Conservation (phyloP, 177 flowering plant species). For the Vitis hybrid region DNA sequence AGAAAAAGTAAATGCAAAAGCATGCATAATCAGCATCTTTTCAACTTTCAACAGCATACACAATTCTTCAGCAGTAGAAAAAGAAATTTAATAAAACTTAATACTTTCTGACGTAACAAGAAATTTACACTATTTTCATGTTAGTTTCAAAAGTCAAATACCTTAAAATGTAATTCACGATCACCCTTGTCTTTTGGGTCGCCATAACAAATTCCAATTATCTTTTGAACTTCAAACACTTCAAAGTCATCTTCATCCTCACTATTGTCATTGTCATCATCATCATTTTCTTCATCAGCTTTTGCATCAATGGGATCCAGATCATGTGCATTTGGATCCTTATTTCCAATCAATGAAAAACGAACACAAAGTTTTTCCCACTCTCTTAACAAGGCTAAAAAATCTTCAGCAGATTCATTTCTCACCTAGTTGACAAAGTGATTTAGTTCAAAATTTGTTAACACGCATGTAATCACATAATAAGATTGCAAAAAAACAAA, state of each 20-base stretch:
- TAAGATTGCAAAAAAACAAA: not conserved
- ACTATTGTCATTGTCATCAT: constrained; percentile 10
- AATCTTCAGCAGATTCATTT: constrained; percentile 70
- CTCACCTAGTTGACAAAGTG: constrained; percentile 47
- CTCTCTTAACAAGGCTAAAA: constrained; percentile 53
- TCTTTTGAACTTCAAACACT: constrained; percentile 65
- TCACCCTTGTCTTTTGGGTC: constrained; percentile 43
- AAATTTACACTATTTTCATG: not conserved
- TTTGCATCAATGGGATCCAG: not conserved
- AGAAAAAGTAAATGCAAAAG: not conserved
- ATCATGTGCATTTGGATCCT: constrained; percentile 4
- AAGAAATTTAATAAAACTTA: too few relatives aligned
- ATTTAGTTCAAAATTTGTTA: not conserved
- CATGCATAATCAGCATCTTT: not conserved
- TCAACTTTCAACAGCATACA: too few relatives aligned
- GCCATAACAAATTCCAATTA: constrained; percentile 66
- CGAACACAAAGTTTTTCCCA: constrained; percentile 68
- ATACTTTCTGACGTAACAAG: too few relatives aligned
- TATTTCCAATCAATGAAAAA: constrained; percentile 29
- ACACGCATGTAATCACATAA: not conserved
- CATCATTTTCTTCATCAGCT: constrained; percentile 23
- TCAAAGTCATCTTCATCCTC: constrained; percentile 18
- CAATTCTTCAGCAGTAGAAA: too few relatives aligned
- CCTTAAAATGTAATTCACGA: constrained; percentile 59
- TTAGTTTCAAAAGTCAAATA: constrained; percentile 15